Base-by-base conservation (phyloP, 2,329 filamentous ascomycete species). In the Colletotrichum orbiculare region DNA sequence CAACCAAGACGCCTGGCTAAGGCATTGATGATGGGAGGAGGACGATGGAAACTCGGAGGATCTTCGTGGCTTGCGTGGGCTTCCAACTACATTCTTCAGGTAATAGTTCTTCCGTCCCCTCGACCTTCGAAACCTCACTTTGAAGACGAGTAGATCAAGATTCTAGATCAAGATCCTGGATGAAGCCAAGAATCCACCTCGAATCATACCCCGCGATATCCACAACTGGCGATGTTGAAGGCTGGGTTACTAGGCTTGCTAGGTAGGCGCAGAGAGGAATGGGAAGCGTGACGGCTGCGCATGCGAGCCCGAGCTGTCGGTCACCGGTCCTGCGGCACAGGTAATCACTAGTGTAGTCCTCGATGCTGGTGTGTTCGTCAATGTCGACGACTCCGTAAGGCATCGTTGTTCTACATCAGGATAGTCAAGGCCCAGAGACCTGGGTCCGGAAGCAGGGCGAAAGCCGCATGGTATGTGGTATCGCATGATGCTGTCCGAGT, bases 401-500 rank as follows among this genome's bases (percentile, higher is more conserved):
- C 25, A 25, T 25, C 25, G 25, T 5, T 25, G 25, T 25, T 25
- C 42, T 55, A n/a, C 43, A 48, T 45, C 42, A 47, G 42, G 35
- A 37, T 33, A 42, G 33, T 17, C 55, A 52, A 58, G 61, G 62
- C 57, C 62, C 62, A 35, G 62, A 39, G n/a, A 54, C 39, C 61
- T 45, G 62, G 62, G 39, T 62, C 57, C 45, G 57, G 57, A 52
- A 46, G 35, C 61, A 64, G 43, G 39, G 15, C 8, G 45, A 3
- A 35, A 42, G 38, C 37, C 41, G 37, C 37, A 45, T 50, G 48
- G 57, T 54, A 64, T 61, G 50, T 47, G 57, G 50, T 52, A 62
- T 65, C 45, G 57, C 57, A 61, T 65, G 50, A 62, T 52, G 41
- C 38, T 56, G 45, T 45, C 46, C 62, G 45, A 46, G 57, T 38